Base-by-base conservation (phyloP, 2,329 filamentous ascomycete genomes). In the Botrytis pseudocinerea region DNA sequence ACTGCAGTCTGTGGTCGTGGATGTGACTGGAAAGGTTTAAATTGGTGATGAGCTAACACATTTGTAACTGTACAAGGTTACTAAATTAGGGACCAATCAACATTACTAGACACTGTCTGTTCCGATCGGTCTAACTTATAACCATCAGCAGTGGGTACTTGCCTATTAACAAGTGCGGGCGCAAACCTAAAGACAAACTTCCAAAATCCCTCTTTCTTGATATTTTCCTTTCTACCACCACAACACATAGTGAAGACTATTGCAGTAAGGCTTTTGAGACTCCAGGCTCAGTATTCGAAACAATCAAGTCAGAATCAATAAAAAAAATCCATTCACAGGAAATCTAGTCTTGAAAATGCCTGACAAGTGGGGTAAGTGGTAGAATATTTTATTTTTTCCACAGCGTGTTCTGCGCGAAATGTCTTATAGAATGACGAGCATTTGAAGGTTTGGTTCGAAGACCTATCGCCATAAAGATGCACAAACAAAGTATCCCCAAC, bases 321-420 rank as follows among this genome's bases (percentile, higher is more conserved):
- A 35, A 69, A 57, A 57, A 57, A 44, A 10, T 28, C 35, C 14
- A 38, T 22, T 51, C 51, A 20, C 28, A 54, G 44, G 70, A 48
- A 32, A 44, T 38, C 54, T n/a, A 71, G 61, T 66, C 63, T 59
- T 71, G 65, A 80, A 75, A 69, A 81, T 81, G 80, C 78, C 80
- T 75, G 75, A 80, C 70, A 80, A 80, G 75, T 81, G 80, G 80
- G 80, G 80, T 81, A 74, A 78, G 80, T 80, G 70, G 66, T 51
- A 72, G 73, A 64, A 68, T 69, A 76, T 74, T 74, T 73, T 57
- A 71, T 76, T 75, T 63, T 72, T n/a, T 28, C 25, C 14, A 20
- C 20, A 4, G 61, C 40, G 16, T 54, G 35, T 54, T 66, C 64
- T 54, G 46, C 32, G 35, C 28, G 35, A 7, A 14, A 40, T 57